phyloP scores from a whole-genome alignment of 345 rosid genomes.

The Euclidium syriacum region DNA sequence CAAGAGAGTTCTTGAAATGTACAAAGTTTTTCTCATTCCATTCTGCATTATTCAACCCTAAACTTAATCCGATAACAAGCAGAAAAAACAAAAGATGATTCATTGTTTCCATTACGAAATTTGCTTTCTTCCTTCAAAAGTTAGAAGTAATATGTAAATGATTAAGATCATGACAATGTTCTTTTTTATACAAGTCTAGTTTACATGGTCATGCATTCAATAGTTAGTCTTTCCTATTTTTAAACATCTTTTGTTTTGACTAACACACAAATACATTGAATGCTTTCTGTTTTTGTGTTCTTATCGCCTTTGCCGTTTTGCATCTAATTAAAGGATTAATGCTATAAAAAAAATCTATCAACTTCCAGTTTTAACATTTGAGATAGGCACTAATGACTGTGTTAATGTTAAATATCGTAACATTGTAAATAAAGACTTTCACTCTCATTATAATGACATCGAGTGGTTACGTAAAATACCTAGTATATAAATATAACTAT shows the following conservation, averaged over 20 bases:
- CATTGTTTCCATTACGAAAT: neutral
- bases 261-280: neutral
- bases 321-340: neutral
- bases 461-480: too few relatives aligned
- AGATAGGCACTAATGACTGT: neutral
- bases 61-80: neutral
- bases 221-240: neutral
- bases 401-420: neutral
- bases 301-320: neutral
- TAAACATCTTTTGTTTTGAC: neutral
- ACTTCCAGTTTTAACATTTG: neutral
- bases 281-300: neutral
- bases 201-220: neutral
- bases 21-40: slow-evolving; percentile 14
- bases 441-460: neutral
- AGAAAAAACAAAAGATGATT: neutral
- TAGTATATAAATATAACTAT: too few relatives aligned
- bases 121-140: neutral
- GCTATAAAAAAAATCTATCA: neutral
- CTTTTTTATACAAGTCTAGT: slow-evolving; percentile 3
- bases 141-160: neutral
- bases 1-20: neutral
- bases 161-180: neutral
- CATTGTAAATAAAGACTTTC: neutral
- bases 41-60: neutral